Percentiles rank a stretch among this genome's conserved stretches.
Evolutionary conservation across 805 yeast species (phyloP).

Genomic region (Saturnispora silvae): DNA sequence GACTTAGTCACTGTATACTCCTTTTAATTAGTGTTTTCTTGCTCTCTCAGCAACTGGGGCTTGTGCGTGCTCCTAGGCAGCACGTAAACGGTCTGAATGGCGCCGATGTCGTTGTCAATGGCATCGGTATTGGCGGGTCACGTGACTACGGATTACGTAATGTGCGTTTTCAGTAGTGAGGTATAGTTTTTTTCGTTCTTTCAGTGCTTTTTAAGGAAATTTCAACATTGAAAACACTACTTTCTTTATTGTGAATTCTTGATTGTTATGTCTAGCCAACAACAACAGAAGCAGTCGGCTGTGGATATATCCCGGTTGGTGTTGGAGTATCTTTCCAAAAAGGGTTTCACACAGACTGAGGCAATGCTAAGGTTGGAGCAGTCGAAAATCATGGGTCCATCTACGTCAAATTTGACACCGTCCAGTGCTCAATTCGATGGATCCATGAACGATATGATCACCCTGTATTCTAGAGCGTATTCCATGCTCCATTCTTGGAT

Average conservation of each 20-base stretch:
- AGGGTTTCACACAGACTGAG: constrained; percentile 91
- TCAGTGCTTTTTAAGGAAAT: too few relatives aligned
- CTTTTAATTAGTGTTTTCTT: neutral
- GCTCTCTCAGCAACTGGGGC: too few relatives aligned
- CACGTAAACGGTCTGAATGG: too few relatives aligned
- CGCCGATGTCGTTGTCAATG: too few relatives aligned
- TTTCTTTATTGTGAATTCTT: too few relatives aligned
- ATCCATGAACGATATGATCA: constrained; percentile 45
- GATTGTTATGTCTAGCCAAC: constrained; percentile 5
- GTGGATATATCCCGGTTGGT: constrained; percentile 89
- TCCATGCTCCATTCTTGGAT: constrained; percentile 78
- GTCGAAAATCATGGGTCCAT: constrained; percentile 45
- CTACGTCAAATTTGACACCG: constrained; percentile 40
- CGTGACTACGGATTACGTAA: too few relatives aligned
- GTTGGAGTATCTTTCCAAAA: constrained; percentile 81
- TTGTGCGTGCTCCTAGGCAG: too few relatives aligned
- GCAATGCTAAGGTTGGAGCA: constrained; percentile 86
- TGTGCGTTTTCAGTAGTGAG: too few relatives aligned
- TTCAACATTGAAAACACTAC: too few relatives aligned
- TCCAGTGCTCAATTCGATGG: constrained; percentile 29
- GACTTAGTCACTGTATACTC: neutral
- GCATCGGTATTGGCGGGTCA: too few relatives aligned
- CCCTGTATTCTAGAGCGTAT: constrained; percentile 70
- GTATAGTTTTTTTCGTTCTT: too few relatives aligned
- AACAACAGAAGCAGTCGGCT: constrained; percentile 26